Conservation (phyloP, 352 stramenopile genomes). For the Globisporangium echinulatum region DNA sequence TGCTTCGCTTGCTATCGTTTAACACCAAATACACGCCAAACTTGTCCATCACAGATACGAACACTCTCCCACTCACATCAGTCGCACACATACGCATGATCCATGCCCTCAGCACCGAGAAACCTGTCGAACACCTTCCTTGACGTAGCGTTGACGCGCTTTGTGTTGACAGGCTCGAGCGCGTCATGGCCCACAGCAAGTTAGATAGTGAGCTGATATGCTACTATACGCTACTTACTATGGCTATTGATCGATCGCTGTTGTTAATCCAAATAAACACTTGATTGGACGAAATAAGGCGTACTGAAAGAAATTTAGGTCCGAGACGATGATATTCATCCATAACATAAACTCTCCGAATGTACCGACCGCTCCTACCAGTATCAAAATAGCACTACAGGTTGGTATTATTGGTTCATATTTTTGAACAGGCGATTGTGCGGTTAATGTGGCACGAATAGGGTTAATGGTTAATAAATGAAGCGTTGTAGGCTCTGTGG, state of each 20-base stretch:
- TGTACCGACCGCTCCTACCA: not conserved
- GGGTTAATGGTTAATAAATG: too few relatives aligned
- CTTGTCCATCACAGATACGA: too few relatives aligned
- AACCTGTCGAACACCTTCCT: not conserved
- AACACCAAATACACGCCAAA: not conserved
- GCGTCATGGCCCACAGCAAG: not conserved
- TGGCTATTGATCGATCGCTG: too few relatives aligned
- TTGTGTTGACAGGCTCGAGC: not conserved
- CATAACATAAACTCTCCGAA: not conserved
- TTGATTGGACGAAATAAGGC: constrained; percentile 2
- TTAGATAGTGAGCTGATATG: too few relatives aligned
- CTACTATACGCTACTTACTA: too few relatives aligned
- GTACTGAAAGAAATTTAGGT: not conserved
- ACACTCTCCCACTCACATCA: not conserved
- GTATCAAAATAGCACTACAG: too few relatives aligned
- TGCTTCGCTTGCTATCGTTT: not conserved
- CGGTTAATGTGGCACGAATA: too few relatives aligned
- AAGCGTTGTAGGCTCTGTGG: too few relatives aligned
- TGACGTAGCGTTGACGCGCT: not conserved
- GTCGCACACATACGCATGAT: not conserved
- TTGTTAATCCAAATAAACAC: too few relatives aligned
- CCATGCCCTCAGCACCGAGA: not conserved
- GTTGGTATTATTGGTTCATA: too few relatives aligned
- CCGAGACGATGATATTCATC: not conserved
- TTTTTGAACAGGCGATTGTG: too few relatives aligned